Evolutionary conservation across 2,329 filamentous ascomycete genomes (phyloP).

Genomic region (Eurotiales sp.): DNA sequence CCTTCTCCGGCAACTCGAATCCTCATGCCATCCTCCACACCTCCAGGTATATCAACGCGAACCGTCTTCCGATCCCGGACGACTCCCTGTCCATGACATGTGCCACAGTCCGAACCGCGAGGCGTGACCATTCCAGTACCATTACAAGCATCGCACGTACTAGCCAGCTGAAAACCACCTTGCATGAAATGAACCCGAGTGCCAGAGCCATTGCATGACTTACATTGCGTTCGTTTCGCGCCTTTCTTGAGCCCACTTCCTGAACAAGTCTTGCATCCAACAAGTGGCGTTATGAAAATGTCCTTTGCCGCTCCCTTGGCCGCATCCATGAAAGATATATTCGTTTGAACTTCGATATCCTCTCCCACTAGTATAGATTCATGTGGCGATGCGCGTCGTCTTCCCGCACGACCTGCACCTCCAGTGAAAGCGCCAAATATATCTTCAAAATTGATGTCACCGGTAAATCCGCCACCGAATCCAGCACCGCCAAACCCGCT

Average conservation of each 20-base stretch:
- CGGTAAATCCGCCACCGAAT: conserved; percentile 72
- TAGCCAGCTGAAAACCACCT: conserved; percentile 93
- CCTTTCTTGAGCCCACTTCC: conserved; percentile 84
- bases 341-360: conserved; percentile 90
- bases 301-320: conserved; percentile 87
- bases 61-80: conserved; percentile 79
- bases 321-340: conserved; percentile 92
- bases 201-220: conserved; percentile 79
- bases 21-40: conserved; percentile 95
- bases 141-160: conserved; percentile 76
- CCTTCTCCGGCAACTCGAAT: conserved; percentile 81
- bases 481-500: conserved; percentile 50
- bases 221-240: conserved; percentile 68
- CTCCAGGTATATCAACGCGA: conserved; percentile 85
- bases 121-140: conserved; percentile 75
- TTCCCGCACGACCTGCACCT: conserved; percentile 50
- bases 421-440: conserved; percentile 83
- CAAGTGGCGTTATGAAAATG: conserved; percentile 79
- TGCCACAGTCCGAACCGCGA: conserved; percentile 72
- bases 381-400: conserved; percentile 57
- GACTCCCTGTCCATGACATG: conserved; percentile 79
- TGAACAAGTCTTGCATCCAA: conserved; percentile 74
- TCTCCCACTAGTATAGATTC: conserved; percentile 85
- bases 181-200: conserved; percentile 84
- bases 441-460: conserved; percentile 93